Percentiles rank a stretch among this genome's conserved stretches.
phyloP scores from a whole-genome alignment of 2,329 filamentous ascomycete species.

The Metarhizium robertsii region DNA sequence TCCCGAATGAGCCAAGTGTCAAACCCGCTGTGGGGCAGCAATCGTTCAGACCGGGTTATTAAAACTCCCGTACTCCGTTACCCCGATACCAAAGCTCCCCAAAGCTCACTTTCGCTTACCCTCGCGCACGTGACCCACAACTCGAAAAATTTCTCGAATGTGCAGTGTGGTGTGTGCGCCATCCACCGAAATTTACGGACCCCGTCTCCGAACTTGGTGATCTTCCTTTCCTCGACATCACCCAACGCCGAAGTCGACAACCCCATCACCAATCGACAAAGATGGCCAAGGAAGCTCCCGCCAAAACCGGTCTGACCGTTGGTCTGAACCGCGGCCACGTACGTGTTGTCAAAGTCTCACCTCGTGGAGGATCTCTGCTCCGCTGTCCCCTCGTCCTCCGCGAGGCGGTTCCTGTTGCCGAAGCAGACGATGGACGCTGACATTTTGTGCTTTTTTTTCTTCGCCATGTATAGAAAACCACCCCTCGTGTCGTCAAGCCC shows the following conservation, averaged over 20 bases:
- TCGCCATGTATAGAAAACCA: conserved; percentile 61
- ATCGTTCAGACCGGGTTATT: neutral
- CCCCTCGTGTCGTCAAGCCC: conserved; percentile 66
- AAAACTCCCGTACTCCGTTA: neutral
- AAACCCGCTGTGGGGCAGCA: neutral
- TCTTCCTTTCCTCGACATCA: conserved; percentile 15
- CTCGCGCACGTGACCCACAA: conserved; percentile 19
- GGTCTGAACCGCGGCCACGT: conserved; percentile 58
- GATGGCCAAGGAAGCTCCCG: conserved; percentile 53
- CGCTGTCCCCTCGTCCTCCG: conserved; percentile 13
- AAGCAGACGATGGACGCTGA: conserved; percentile 56
- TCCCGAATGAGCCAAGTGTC: neutral
- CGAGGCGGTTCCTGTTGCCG: conserved; percentile 14
- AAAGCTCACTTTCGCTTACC: conserved; percentile 14
- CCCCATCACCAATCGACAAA: conserved; percentile 22
- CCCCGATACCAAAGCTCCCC: neutral
- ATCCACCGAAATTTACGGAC: conserved; percentile 14
- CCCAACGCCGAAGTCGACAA: conserved; percentile 18
- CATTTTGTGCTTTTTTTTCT: conserved; percentile 24
- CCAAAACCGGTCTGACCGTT: conserved; percentile 49
- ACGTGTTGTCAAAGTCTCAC: conserved; percentile 51
- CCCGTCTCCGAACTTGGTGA: neutral
- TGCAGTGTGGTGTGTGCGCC: conserved; percentile 5
- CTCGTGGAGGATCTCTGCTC: conserved; percentile 65
- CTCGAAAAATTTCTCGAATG: conserved; percentile 2